Percentiles rank a stretch among this genome's conserved stretches.
These are phyloP conservation scores for Hypseocharis bilobata DNA, from an alignment of 441 rosid species.

Conservation along the genomic window DNA sequence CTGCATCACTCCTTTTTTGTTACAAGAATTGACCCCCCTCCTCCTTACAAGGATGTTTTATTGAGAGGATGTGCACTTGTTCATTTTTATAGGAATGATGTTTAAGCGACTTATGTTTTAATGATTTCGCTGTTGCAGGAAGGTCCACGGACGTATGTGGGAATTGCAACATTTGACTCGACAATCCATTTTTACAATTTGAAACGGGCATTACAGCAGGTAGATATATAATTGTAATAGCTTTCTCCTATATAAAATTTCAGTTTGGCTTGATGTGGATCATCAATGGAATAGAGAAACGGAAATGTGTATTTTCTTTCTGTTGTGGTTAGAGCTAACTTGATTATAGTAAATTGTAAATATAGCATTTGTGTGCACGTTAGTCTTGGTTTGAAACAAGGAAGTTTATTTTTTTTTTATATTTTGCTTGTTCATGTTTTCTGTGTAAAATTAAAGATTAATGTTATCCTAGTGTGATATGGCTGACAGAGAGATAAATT, in stretches of 20 bases:
- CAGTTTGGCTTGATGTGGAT: not conserved
- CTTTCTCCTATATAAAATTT: conserved; percentile 14
- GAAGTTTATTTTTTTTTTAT: no score
- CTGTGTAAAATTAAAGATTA: not conserved
- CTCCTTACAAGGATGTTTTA: no score
- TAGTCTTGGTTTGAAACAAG: not conserved
- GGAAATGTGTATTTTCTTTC: not conserved
- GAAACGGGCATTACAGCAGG: conserved; percentile 59
- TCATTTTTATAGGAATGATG: not conserved
- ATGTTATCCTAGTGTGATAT: not conserved
- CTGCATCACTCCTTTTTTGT: no score
- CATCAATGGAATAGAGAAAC: not conserved
- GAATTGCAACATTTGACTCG: conserved; percentile 76
- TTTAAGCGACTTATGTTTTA: not conserved
- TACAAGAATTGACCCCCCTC: no score
- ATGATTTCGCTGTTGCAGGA: conserved; percentile 39
- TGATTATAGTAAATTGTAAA: not conserved
- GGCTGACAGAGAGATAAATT: not conserved
- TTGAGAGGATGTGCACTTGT: not conserved
- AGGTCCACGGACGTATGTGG: conserved; percentile 76
- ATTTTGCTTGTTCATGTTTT: no score
- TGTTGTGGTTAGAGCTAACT: not conserved
- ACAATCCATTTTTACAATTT: conserved; percentile 75
- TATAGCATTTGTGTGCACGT: not conserved
- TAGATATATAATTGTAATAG: conserved; percentile 6